Conservation (phyloP, 2,329 filamentous ascomycete species). For the Ophiostoma piceae region DNA sequence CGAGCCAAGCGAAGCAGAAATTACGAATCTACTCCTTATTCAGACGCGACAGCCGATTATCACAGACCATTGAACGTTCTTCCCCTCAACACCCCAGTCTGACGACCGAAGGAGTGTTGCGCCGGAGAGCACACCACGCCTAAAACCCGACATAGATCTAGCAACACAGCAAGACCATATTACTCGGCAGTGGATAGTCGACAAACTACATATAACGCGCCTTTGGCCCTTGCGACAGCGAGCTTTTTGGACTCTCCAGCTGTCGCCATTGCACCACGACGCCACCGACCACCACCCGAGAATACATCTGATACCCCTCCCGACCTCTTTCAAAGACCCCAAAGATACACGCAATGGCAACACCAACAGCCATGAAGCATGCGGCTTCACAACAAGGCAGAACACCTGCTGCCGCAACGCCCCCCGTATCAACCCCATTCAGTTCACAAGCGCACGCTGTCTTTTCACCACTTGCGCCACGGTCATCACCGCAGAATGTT, state of each 20-base stretch:
- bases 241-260: background rate
- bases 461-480: constrained; percentile 51
- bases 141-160: background rate
- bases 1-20: background rate
- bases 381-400: constrained; percentile 47
- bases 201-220: background rate
- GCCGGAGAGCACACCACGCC: background rate
- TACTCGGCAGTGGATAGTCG: background rate
- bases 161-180: background rate
- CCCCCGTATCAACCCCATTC: constrained; percentile 63
- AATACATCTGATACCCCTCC: no score
- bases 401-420: constrained; percentile 52
- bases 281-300: no score
- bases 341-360: constrained; percentile 39
- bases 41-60: background rate
- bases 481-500: constrained; percentile 59
- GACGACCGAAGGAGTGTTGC: background rate
- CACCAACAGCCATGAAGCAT: constrained; percentile 48
- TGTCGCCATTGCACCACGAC: background rate
- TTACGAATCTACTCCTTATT: background rate
- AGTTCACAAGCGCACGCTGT: constrained; percentile 52
- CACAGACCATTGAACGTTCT: background rate
- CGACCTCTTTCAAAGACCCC: background rate
- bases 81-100: background rate
- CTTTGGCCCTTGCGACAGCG: constrained; percentile 1